Base-by-base conservation (phyloP, 2,329 filamentous ascomycete genomes). In the Trichocomaceae sp. region DNA sequence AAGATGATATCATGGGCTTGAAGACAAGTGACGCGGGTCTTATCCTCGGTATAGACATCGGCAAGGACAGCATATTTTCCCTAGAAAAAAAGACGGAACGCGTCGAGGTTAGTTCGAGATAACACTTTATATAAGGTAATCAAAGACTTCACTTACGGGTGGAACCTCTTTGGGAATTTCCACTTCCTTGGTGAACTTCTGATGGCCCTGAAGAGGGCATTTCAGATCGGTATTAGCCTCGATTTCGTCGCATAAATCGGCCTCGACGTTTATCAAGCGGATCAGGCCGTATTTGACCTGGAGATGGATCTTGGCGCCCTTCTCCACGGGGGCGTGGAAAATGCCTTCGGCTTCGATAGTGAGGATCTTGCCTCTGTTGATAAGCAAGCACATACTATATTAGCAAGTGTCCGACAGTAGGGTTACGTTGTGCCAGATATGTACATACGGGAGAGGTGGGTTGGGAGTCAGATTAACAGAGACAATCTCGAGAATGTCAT, bases 231-330 rank as follows among this genome's bases (percentile, higher is more conserved):
- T 89, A 62, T 96, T 90, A 1, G n/a, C 26, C 69, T 82, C 78
- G 61, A 95, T 83, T 70, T 95, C 86, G 58, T 96, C 88, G 77
- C 93, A 99, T 37, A 97, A 82, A 68, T 96, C 87, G 65, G 86
- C 84, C 62, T 80, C 82, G 61, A 87, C 87, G 71, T 82, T 88
- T 72, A 99, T 83, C 60, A 99, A 82, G 54, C 84, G 88, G 72
- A 99, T 96, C 61, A 96, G 79, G 58, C 92, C 92, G 72, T 95
- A 96, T 76, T 96, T 96, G 75, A 99, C 92, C 62, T 85, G 81
- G 41, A 99, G 72, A 47, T 86, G 79, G 59, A 96, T 86, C 64
- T 88, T 89, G 57, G 92, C 89, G 56, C 90, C 92, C 56, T 90
- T 70, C 54, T 84, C 81, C 60, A 99, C 84, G 50, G 79, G 74